Conservation (phyloP, 1,139 yeast species). For the Yamadazyma conglobata region DNA sequence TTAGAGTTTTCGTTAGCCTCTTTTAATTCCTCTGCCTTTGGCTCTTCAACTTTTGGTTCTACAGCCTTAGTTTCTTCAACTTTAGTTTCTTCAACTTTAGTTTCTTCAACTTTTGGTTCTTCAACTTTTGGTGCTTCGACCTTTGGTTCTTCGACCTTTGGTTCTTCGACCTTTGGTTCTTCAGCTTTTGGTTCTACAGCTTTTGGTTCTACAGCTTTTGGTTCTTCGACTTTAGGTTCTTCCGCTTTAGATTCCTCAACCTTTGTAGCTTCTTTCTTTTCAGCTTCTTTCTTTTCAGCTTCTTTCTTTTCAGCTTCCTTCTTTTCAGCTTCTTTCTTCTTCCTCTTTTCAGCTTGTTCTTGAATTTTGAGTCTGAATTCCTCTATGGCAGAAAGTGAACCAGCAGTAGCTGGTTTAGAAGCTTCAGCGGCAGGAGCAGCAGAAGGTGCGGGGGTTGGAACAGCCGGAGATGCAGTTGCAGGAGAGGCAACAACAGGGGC, state of each 20-base stretch:
- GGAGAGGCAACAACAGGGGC: slow-evolving; percentile 10
- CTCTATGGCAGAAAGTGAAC: slow-evolving; percentile 14
- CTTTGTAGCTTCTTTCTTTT: slow-evolving; percentile 1
- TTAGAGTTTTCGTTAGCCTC: slow-evolving; percentile 1
- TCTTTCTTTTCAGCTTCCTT: slow-evolving; percentile 2
- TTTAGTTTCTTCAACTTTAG: slow-evolving; percentile 1
- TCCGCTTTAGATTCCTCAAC: slow-evolving; percentile 2
- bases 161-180: slow-evolving; percentile 3
- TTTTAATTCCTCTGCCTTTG: slow-evolving; percentile 2
- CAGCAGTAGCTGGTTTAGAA: slow-evolving; percentile 12
- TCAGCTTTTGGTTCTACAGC: slow-evolving; percentile 2
- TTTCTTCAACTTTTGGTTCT: slow-evolving; percentile 3
- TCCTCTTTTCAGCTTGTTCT: slow-evolving; percentile 14
- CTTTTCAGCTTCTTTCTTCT: slow-evolving; percentile 6
- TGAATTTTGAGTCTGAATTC: slow-evolving; percentile 14
- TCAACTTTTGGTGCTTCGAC: slow-evolving; percentile 1
- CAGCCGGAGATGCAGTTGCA: slow-evolving; percentile 7
- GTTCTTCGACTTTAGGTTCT: slow-evolving; percentile 1
- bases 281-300: slow-evolving; percentile 4
- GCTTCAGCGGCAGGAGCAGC: slow-evolving; percentile 9
- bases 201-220: slow-evolving; percentile 3
- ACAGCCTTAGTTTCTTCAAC: slow-evolving; percentile 1
- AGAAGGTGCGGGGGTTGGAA: slow-evolving; percentile 9
- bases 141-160: slow-evolving; percentile 4
- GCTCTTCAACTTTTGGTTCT: slow-evolving; percentile 3